phyloP scores from a whole-genome alignment of 306 rosid genomes.

The Myrica gale region DNA sequence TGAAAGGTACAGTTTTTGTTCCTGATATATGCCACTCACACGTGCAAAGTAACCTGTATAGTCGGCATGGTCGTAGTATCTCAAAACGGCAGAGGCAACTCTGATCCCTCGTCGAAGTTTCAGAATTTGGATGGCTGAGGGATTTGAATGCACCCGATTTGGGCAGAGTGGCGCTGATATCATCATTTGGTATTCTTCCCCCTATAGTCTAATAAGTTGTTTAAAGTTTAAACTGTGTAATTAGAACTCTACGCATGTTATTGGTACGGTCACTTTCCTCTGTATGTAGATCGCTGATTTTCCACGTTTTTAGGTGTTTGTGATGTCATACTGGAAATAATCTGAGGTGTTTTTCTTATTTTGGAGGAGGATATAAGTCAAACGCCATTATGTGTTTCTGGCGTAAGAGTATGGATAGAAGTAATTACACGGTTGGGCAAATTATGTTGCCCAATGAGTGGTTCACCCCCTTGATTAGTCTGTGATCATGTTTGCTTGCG shows the following conservation, averaged over 20 bases:
- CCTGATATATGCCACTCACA: constrained; percentile 54
- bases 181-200: neutral
- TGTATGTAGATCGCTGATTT: neutral
- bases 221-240: neutral
- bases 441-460: no score
- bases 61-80: constrained; percentile 29
- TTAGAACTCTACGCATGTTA: neutral
- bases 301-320: constrained; percentile 8
- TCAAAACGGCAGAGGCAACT: constrained; percentile 46
- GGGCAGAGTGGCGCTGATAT: constrained; percentile 3
- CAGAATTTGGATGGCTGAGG: constrained; percentile 16
- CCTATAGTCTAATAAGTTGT: neutral
- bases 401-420: no score
- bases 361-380: no score
- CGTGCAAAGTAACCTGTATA: constrained; percentile 26
- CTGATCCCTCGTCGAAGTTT: constrained; percentile 25
- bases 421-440: no score
- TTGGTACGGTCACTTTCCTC: neutral
- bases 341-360: neutral
- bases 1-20: constrained; percentile 49
- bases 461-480: no score
- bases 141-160: neutral
- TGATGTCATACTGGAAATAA: neutral
- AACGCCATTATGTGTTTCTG: no score
- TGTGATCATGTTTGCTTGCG: no score